Percentiles rank a stretch among this genome's conserved stretches.
phyloP scores from a whole-genome alignment of 2,329 filamentous ascomycete species.

The Exutisphaerella laricina region DNA sequence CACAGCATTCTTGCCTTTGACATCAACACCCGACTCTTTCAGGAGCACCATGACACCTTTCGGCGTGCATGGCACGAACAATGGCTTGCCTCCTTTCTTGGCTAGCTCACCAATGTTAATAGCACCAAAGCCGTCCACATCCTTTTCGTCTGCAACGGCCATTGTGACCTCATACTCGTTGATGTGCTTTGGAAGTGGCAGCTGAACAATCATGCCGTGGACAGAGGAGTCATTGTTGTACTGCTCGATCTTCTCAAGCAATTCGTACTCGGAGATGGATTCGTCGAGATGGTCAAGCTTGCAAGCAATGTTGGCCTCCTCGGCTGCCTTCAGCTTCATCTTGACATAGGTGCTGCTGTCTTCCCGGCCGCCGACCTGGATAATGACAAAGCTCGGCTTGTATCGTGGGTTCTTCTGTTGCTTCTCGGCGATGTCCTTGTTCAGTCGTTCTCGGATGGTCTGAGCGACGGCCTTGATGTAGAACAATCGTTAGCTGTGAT shows the following conservation, averaged over 20 bases:
- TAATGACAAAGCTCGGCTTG: conserved; percentile 84
- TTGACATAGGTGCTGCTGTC: conserved; percentile 87
- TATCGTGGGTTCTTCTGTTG: conserved; percentile 82
- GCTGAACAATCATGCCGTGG: conserved; percentile 88
- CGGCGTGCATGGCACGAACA: conserved; percentile 92
- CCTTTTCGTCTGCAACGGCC: conserved; percentile 85
- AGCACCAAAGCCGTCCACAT: conserved; percentile 94
- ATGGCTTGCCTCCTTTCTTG: conserved; percentile 83
- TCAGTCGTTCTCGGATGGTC: conserved; percentile 76
- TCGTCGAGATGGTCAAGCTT: conserved; percentile 79
- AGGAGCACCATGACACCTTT: conserved; percentile 95
- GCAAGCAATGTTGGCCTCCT: conserved; percentile 90
- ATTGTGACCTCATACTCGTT: conserved; percentile 88
- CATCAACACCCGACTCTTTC: conserved; percentile 72
- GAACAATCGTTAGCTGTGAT: too few relatives aligned
- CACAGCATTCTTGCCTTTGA: conserved; percentile 86
- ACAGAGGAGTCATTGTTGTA: conserved; percentile 83
- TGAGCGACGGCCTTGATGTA: conserved; percentile 91
- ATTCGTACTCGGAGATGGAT: conserved; percentile 73
- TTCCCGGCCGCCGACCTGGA: conserved; percentile 91
- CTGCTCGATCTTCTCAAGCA: conserved; percentile 71
- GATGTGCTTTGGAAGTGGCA: conserved; percentile 83
- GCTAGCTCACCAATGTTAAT: conserved; percentile 94
- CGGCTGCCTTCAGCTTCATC: conserved; percentile 97
- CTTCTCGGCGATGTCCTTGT: conserved; percentile 70